Evolutionary conservation across 2,329 filamentous ascomycete species (phyloP), one percentile per base, ranked within the genome.

Genomic region (Penicillium sp.): DNA sequence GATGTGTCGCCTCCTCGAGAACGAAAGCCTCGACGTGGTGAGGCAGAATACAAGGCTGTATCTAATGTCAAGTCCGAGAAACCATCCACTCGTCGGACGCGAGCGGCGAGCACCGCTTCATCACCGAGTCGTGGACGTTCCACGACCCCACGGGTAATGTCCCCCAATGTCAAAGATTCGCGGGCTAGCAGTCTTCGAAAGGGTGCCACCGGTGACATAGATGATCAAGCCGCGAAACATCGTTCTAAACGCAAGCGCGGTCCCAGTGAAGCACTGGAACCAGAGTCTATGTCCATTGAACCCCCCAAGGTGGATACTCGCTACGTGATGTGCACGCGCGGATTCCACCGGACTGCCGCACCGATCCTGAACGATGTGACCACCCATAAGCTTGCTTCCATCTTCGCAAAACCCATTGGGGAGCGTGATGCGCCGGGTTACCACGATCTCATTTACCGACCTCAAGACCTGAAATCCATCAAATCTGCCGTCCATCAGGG

Each of bases 361-460:
- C 84, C 84, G 4, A 82, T 87, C 10, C 75, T 90, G 53, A 86
- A 89, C 61, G 83, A 88, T 58, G 86, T 90, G 49, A 80, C 82
- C 20, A 85, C 82, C 43, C 86, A 90, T 64, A 84, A 86, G 27
- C 81, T 86, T 56, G 87, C 86, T 37, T 88, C 87, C 55, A 87
- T 88, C 68, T 91, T 91, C 62, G 83, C 85, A 23, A 83, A 84
- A 44, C 83, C 85, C 1, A 77, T 91, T 40, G 84, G 85, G 9
- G 85, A 89, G 54, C 79, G 79, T 29, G 84, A 88, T 58, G 87
- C 86, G 0, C 86, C 86, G 0, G 85, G 85, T 4, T 91, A 91
- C 61, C 81, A 79, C 51, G 80, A 82, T 52, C 79, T 89, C 42
- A 84, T 91, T 32, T 76, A 86, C 44, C 81, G 84, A 40, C 84